phyloP scores from a whole-genome alignment of 805 yeast species.

The Kuraishia ogatae region DNA sequence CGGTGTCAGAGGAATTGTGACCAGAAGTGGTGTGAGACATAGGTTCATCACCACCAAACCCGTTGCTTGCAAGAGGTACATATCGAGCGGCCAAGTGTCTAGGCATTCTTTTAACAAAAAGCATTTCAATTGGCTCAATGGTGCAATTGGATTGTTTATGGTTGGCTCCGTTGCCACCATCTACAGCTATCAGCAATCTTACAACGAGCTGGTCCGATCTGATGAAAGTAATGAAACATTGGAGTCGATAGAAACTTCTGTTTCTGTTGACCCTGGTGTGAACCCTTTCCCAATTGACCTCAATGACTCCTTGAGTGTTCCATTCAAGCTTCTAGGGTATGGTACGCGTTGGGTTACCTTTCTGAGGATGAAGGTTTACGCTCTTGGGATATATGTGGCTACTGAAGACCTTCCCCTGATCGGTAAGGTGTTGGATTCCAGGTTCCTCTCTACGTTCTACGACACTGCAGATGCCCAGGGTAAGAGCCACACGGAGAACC shows the following conservation, averaged over 20 bases:
- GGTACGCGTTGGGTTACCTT: constrained; percentile 85
- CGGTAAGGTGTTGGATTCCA: constrained; percentile 32
- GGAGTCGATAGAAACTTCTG: neutral
- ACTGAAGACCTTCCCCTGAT: constrained; percentile 40
- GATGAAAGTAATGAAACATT: neutral
- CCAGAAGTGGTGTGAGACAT: neutral
- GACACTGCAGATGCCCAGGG: constrained; percentile 15
- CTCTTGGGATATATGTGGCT: constrained; percentile 74
- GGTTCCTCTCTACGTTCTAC: constrained; percentile 25
- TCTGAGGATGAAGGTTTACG: constrained; percentile 75
- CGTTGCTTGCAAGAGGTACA: neutral
- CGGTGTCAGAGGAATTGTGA: neutral
- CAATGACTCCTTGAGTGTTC: constrained; percentile 9
- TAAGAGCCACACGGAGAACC: constrained; percentile 26
- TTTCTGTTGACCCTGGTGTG: constrained; percentile 18
- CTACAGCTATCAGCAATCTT: neutral
- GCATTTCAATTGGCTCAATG: neutral
- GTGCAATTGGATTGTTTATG: neutral
- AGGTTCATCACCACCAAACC: neutral
- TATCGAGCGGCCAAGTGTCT: neutral
- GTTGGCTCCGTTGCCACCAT: neutral
- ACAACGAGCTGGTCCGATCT: neutral
- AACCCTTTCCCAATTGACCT: constrained; percentile 19
- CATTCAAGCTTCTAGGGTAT: constrained; percentile 58
- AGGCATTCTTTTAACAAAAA: neutral